Evolutionary conservation across 768 basidiomycete genomes (phyloP).

Genomic region (Tricholoma terreum): DNA sequence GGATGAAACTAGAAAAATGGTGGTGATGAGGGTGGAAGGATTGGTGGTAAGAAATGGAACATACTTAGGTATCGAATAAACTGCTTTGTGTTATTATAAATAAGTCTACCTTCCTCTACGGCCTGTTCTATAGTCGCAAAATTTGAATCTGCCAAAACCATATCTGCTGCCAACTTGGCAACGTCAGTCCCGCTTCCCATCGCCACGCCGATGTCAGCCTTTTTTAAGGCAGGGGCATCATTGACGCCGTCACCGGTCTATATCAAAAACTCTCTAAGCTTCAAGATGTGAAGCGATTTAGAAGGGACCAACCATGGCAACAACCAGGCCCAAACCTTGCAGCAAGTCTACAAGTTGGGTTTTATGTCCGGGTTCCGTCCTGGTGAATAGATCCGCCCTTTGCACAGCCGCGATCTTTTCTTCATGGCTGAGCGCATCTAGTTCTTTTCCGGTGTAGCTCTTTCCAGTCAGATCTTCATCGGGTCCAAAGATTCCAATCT

Average conservation of each 20-base stretch:
- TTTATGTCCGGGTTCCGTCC: constrained; percentile 96
- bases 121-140: constrained; percentile 96
- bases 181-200: constrained; percentile 99
- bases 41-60: constrained; percentile 26
- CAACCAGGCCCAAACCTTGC: constrained; percentile 87
- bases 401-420: constrained; percentile 88
- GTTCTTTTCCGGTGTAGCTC: constrained; percentile 91
- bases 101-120: constrained; percentile 95
- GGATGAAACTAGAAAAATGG: constrained; percentile 62
- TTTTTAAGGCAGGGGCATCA: constrained; percentile 95
- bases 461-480: constrained; percentile 90
- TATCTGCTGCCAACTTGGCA: constrained; percentile 95
- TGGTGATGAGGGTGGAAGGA: constrained; percentile 3
- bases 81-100: constrained; percentile 99
- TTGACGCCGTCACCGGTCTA: constrained; percentile 98
- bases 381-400: constrained; percentile 83
- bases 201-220: constrained; percentile 96
- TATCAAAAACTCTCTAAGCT: constrained; percentile 1
- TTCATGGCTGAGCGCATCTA: constrained; percentile 74
- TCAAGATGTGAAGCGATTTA: neutral
- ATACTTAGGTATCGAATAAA: constrained; percentile 97
- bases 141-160: constrained; percentile 97
- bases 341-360: constrained; percentile 90
- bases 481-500: constrained; percentile 89
- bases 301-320: constrained; percentile 76